Conservation (phyloP, 2,329 filamentous ascomycete genomes). For the Penicillium sp. region DNA sequence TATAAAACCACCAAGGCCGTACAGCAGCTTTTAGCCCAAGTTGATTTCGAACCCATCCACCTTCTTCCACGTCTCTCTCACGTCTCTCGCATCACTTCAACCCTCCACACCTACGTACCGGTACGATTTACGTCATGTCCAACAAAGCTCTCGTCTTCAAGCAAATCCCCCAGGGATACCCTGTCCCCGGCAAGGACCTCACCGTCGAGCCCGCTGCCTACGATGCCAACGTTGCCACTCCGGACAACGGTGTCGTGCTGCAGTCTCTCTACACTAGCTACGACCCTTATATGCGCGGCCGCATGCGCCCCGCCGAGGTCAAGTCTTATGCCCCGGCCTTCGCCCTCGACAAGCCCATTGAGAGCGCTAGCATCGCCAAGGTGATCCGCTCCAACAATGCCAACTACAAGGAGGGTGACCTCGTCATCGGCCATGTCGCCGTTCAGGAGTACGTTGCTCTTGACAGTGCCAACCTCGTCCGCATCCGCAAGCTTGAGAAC, state of each 20-base stretch:
- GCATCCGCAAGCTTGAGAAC: conserved; percentile 66
- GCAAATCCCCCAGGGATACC: conserved; percentile 66
- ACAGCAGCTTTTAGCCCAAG: background rate
- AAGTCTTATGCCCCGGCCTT: conserved; percentile 73
- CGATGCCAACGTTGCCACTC: conserved; percentile 61
- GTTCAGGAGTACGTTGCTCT: conserved; percentile 72
- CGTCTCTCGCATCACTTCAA: conserved; percentile 1
- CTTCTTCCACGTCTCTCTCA: background rate
- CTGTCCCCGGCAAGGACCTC: conserved; percentile 72
- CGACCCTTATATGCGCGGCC: conserved; percentile 83
- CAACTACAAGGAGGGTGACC: conserved; percentile 69
- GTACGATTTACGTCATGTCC: conserved; percentile 29
- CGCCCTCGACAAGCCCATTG: conserved; percentile 65
- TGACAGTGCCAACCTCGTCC: conserved; percentile 48
- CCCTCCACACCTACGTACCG: background rate
- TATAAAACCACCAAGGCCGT: conserved; percentile 15
- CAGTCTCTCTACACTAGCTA: conserved; percentile 76
- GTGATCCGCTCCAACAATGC: conserved; percentile 71
- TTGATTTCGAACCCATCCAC: background rate
- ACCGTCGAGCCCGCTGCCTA: conserved; percentile 68
- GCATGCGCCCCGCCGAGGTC: conserved; percentile 68
- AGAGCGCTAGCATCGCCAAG: conserved; percentile 66
- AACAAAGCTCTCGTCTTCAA: conserved; percentile 82
- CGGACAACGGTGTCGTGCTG: conserved; percentile 68
- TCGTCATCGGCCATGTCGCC: conserved; percentile 62